Base-by-base conservation (phyloP, 148 eudicot genomes). In the Fagopyrum homotropicum region DNA sequence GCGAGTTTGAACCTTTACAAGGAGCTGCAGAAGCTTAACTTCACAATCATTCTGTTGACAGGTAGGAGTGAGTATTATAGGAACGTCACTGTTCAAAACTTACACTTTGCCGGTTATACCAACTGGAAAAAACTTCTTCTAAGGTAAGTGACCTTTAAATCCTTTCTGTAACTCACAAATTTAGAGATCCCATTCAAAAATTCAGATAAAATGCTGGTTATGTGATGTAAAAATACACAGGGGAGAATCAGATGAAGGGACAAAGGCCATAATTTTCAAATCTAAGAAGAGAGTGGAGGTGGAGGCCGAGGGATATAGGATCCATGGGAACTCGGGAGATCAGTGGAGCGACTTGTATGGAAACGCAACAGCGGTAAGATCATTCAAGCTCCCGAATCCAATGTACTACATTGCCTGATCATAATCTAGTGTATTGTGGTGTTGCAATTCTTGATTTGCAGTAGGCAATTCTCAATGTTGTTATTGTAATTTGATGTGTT, bases 271-370 rank as follows among this genome's bases (percentile, higher is more conserved):
- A 4, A 69, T 79, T 10, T 94, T 82, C 85, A 94, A 94, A 79
- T 91, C 97, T 0, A 87, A 86, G 79, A 91, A 82, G 88, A 88
- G 97, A 77, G 83, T 76, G 85, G 87, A 84, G 79, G 54, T 94
- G 45, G 86, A 75, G 73, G 87, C 82, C 9, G 89, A 80, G 77
- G 96, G 97, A 45, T 91, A 85, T 77, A 80, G 74, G 26, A 88
- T 91, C 66, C 88, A 80, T 52, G 97, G 93, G 35, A 90, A 82
- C 87, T 91, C 93, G 3, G 98, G 97, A 54, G 96, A 94, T 86
- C 97, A 94, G 59, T 94, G 97, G 97, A 94, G 97, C 56, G 98
- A 94, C 76, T 83, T 90, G 86, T 72, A 76, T 30, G 97, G 98
- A 12, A 88, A 76, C 74, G 91, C 97, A 45, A 80, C 77, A 6